Percentiles rank a stretch among this genome's conserved stretches.
phyloP scores from a whole-genome alignment of 805 yeast species.

The Candida anglica region DNA sequence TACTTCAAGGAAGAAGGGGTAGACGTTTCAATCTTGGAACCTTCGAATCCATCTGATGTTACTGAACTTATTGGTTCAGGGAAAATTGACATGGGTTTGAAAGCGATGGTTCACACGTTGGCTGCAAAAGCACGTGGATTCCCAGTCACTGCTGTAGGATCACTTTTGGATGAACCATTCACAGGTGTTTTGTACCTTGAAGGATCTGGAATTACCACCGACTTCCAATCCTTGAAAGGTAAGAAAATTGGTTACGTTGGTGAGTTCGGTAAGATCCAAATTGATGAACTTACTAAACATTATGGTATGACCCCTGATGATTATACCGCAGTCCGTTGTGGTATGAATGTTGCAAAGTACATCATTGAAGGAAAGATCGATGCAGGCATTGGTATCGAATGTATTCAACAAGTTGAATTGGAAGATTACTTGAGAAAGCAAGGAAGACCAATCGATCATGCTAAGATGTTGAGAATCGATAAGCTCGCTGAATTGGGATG shows the following conservation, averaged over 20 bases:
- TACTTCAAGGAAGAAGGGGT: slow-evolving; percentile 48
- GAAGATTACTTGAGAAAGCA: slow-evolving; percentile 44
- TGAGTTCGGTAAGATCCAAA: slow-evolving; percentile 56
- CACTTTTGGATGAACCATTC: slow-evolving; percentile 54
- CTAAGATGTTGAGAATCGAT: slow-evolving; percentile 55
- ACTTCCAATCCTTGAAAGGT: slow-evolving; percentile 49
- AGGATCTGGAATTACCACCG: slow-evolving; percentile 47
- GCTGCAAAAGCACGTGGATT: slow-evolving; percentile 59
- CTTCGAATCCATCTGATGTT: slow-evolving; percentile 55
- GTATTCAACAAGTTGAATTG: slow-evolving; percentile 56
- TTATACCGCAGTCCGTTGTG: slow-evolving; percentile 56
- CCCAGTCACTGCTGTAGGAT: slow-evolving; percentile 54
- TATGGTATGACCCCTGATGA: slow-evolving; percentile 54
- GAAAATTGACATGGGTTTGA: slow-evolving; percentile 54
- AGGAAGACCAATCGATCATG: slow-evolving; percentile 43
- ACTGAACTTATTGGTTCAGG: slow-evolving; percentile 56
- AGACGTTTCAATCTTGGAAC: slow-evolving; percentile 50
- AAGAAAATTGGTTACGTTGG: slow-evolving; percentile 56
- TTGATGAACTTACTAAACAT: slow-evolving; percentile 52
- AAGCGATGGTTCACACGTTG: slow-evolving; percentile 58
- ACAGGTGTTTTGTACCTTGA: slow-evolving; percentile 52
- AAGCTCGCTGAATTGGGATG: slow-evolving; percentile 54
- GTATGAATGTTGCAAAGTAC: slow-evolving; percentile 56
- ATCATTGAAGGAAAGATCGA: slow-evolving; percentile 53
- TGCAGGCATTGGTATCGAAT: slow-evolving; percentile 58